phyloP scores from a whole-genome alignment of 2,329 filamentous ascomycete genomes.

The Fonsecaea multimorphosa region DNA sequence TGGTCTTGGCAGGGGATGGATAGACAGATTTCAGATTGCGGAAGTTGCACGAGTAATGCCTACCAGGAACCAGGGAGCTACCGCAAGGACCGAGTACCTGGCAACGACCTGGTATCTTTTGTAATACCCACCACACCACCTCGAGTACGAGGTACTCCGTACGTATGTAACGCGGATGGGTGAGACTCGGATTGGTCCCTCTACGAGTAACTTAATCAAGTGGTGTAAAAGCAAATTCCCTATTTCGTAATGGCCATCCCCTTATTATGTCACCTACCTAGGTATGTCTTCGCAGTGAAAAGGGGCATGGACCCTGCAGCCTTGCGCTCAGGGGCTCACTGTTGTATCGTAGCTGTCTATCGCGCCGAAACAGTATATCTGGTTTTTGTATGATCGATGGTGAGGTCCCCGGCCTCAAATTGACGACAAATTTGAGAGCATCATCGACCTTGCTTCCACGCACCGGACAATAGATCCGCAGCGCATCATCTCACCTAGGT shows the following conservation, averaged over 20 bases:
- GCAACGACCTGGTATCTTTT: neutral
- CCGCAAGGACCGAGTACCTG: too few species aligned
- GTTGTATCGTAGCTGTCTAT: neutral
- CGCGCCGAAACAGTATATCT: neutral
- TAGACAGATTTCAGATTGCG: neutral
- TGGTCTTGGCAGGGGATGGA: slow-evolving; percentile 11
- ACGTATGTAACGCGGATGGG: neutral
- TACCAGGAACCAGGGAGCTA: too few species aligned
- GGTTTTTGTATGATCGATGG: neutral
- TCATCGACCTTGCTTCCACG: neutral
- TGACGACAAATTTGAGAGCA: neutral
- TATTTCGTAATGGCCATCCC: neutral
- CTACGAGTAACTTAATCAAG: too few species aligned
- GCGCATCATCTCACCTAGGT: too few species aligned
- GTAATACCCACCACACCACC: neutral
- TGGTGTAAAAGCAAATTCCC: neutral
- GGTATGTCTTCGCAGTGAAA: neutral
- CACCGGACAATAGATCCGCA: neutral
- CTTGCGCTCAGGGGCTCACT: slow-evolving; percentile 12
- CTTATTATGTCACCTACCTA: neutral
- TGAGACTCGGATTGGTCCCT: neutral
- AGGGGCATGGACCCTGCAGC: slow-evolving; percentile 3
- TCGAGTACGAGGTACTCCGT: too few species aligned
- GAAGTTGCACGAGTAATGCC: neutral
- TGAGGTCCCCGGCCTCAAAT: neutral